Percentiles rank a stretch among this genome's conserved stretches.
phyloP scores from a whole-genome alignment of 1,139 yeast genomes.

The Sugiyamaella pinicola region DNA sequence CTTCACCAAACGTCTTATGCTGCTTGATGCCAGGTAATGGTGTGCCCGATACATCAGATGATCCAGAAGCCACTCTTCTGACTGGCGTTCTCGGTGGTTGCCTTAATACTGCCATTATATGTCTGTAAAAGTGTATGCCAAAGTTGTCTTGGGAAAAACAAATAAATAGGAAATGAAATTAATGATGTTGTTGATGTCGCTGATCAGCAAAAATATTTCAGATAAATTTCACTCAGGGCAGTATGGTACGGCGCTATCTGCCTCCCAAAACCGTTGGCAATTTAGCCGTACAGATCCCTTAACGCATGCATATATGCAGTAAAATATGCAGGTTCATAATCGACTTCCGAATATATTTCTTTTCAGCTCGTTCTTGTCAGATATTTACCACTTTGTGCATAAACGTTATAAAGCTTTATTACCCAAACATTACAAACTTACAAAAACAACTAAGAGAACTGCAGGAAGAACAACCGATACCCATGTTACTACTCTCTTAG shows the following conservation, averaged over 20 bases:
- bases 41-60: constrained; percentile 3
- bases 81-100: constrained; percentile 18
- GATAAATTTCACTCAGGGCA: neutral
- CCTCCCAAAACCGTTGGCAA: too few species aligned
- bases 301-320: neutral
- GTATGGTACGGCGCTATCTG: constrained; percentile 5
- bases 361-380: neutral
- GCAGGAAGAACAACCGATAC: constrained; percentile 10
- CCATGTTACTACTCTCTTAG: neutral
- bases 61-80: constrained; percentile 9
- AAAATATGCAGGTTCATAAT: neutral
- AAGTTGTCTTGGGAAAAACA: neutral
- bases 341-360: neutral
- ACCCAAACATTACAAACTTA: constrained; percentile 5
- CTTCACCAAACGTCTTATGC: constrained; percentile 21
- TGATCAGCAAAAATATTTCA: neutral
- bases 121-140: neutral
- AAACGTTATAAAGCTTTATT: neutral
- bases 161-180: neutral
- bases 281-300: too few species aligned
- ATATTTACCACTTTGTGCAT: neutral
- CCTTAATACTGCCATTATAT: constrained; percentile 16
- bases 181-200: neutral
- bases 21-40: neutral
- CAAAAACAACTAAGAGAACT: constrained; percentile 5